Percentiles rank a stretch among this genome's conserved stretches.
phyloP scores from a whole-genome alignment of 2,329 filamentous ascomycete genomes.

The Colletotrichum horii region DNA sequence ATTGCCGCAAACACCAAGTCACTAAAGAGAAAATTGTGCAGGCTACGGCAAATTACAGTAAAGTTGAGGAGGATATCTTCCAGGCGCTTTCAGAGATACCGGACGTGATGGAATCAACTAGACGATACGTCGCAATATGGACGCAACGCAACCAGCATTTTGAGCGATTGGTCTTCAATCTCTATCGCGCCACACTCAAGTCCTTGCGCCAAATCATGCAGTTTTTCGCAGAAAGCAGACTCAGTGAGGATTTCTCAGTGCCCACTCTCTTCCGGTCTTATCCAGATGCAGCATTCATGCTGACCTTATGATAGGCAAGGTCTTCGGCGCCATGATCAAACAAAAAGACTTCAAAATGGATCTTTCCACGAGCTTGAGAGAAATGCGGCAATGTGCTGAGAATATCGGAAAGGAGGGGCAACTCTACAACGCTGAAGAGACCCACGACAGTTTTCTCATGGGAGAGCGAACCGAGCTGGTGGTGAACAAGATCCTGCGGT shows the following conservation, averaged over 20 bases:
- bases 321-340: not conserved
- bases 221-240: slow-evolving; percentile 16
- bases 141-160: slow-evolving; percentile 6
- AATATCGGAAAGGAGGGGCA: not conserved
- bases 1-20: rapidly evolving
- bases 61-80: not conserved
- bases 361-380: not conserved
- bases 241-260: not conserved
- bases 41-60: not conserved
- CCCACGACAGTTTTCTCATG: not conserved
- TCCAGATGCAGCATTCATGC: not conserved
- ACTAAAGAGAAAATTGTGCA: not conserved
- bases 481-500: not conserved
- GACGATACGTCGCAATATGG: slow-evolving; percentile 8
- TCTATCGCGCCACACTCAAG: slow-evolving; percentile 8
- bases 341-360: slow-evolving; percentile 1
- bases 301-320: not conserved
- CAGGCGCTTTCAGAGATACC: slow-evolving; percentile 13
- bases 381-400: not conserved
- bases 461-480: not conserved
- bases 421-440: not conserved
- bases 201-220: slow-evolving; percentile 15
- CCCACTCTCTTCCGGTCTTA: not conserved
- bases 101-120: slow-evolving; percentile 1
- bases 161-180: slow-evolving; percentile 9